Base-by-base conservation (phyloP, 352 stramenopile genomes). In the Phytophthora vignae region DNA sequence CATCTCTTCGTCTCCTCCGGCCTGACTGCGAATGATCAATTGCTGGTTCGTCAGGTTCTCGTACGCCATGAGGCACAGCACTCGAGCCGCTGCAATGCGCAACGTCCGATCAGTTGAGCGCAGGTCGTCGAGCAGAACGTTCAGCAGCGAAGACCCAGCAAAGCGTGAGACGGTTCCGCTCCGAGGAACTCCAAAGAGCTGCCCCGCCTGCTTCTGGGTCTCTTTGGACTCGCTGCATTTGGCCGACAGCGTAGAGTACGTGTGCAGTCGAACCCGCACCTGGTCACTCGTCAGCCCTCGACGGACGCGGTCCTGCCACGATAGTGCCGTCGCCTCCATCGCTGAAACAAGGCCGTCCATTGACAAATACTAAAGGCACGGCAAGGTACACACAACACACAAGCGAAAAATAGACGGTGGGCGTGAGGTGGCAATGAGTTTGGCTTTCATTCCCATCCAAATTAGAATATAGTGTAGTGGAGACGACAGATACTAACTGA, bases 31-130 rank as follows among this genome's bases (percentile, higher is more conserved):
- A 12, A 71, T 67, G 59, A 74, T 69, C 14, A 62, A 29, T 53
- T 78, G 65, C 46, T 81, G 74, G 52, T 72, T 73, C n/a, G 56
- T 64, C 33, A 79, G 61, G 46, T 73, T 90, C 59, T 92, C 82
- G 59, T 88, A 84, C 55, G 74, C 70, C 54, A 83, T 73, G 9
- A 83, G 73, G n/a, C 82, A 88, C 21, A 92, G 38, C 17, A 90
- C 67, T 0, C 84, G 78, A 31, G 82, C 69, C 1, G 82, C 71
- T 1, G 77, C 79, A 44, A 87, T 69, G 1, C 84, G 77, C 25
- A 90, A 52, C 31, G 81, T 82, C 42, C 76, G 69, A 64, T 92
- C 82, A 0, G 55, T 71, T 2, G 74, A 73, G 5, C 63, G 55
- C 8, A 92, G 27, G 36, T 92, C 84, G 3, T 21, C 31, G 9